Conservation (phyloP, 345 rosid genomes). For the sweet orange (Citrus sinensis) region DNA sequence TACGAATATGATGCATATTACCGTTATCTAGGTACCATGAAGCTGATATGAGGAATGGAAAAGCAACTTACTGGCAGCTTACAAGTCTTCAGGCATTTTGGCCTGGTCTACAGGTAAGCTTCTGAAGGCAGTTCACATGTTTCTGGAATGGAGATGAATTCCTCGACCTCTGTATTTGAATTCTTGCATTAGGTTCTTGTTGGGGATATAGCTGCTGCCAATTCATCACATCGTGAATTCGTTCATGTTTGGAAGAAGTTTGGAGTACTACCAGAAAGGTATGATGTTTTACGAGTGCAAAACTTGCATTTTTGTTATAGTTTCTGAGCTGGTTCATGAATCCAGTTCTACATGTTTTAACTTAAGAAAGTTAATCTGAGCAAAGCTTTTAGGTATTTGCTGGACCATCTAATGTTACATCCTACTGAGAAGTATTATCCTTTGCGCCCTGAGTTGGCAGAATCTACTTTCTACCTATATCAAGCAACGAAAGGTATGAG, state of each 20-base stretch:
- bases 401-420: conserved; percentile 83
- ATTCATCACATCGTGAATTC: conserved; percentile 87
- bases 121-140: conserved; percentile 13
- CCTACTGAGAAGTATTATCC: conserved; percentile 98
- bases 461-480: conserved; percentile 92
- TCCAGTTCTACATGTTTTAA: conserved; percentile 14
- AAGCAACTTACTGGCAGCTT: conserved; percentile 97
- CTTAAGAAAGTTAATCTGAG: conserved; percentile 15
- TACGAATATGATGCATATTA: conserved; percentile 10
- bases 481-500: conserved; percentile 91
- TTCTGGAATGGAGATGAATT: conserved; percentile 5
- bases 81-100: conserved; percentile 99
- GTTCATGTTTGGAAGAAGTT: conserved; percentile 76
- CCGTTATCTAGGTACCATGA: conserved; percentile 79
- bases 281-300: background rate
- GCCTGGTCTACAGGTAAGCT: conserved; percentile 92
- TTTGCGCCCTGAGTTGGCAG: conserved; percentile 90
- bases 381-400: conserved; percentile 53
- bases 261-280: conserved; percentile 95
- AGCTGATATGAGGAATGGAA: conserved; percentile 95
- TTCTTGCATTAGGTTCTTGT: conserved; percentile 71
- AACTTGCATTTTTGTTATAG: background rate
- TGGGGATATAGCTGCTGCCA: conserved; percentile 92
- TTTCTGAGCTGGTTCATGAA: conserved; percentile 6
- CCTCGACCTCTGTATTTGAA: conserved; percentile 22